Percentiles rank a stretch among this genome's conserved stretches.
These are phyloP conservation scores for barley (Hordeum vulgare) DNA, from an alignment of 176 grass and related monocot genomes.

Conservation along the genomic window DNA sequence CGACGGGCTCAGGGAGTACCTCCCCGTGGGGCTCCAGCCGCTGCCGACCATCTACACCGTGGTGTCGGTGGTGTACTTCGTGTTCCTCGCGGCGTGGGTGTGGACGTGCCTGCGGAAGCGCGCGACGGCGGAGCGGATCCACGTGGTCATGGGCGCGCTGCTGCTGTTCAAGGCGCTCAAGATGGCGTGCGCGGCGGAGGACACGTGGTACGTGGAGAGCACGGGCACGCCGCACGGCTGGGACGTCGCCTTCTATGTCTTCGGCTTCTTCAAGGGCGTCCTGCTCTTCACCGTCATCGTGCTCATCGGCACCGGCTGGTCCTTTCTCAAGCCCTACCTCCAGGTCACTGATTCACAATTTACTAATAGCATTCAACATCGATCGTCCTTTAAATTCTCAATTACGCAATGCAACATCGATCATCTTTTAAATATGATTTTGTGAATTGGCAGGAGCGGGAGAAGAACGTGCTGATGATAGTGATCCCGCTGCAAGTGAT, in stretches of 20 bases:
- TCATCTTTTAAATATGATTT: not conserved
- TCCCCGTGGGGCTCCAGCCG: conserved; percentile 48
- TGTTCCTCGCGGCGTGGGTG: conserved; percentile 37
- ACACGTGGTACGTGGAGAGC: conserved; percentile 46
- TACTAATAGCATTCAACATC: not conserved
- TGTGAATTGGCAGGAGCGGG: conserved; percentile 24
- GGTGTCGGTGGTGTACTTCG: conserved; percentile 40
- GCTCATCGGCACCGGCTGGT: conserved; percentile 75
- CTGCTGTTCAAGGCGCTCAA: conserved; percentile 77
- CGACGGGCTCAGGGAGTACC: conserved; percentile 35
- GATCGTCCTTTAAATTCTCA: not conserved
- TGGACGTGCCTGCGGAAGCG: conserved; percentile 25
- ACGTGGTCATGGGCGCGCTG: conserved; percentile 54
- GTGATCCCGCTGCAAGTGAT: conserved; percentile 65
- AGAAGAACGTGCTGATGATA: conserved; percentile 52
- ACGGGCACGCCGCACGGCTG: conserved; percentile 58
- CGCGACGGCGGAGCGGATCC: conserved; percentile 40
- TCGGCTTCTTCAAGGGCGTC: conserved; percentile 62
- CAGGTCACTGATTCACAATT: conserved; percentile 13
- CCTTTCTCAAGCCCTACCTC: conserved; percentile 61
- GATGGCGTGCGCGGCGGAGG: conserved; percentile 64
- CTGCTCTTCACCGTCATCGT: conserved; percentile 67
- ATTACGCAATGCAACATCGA: too few relatives aligned
- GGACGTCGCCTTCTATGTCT: conserved; percentile 68
- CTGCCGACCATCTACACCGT: conserved; percentile 45